Evolutionary conservation across 1,284 basidiomycete genomes (phyloP).

Genomic region (Tilletia horrida): DNA sequence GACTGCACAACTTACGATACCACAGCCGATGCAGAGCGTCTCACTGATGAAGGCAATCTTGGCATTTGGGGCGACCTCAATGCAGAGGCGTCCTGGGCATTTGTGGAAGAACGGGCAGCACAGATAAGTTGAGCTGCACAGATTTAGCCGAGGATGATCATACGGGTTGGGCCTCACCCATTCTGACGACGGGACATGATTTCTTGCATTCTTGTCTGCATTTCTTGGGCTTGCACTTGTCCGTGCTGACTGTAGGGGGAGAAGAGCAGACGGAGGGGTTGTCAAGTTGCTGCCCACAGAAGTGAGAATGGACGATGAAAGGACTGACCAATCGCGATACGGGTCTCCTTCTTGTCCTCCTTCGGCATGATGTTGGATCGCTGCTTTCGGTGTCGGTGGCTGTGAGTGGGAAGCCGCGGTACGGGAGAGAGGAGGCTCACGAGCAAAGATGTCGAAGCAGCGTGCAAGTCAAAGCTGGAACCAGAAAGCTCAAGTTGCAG

Average conservation of each 20-base stretch:
- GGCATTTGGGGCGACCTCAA: slow-evolving; percentile 46
- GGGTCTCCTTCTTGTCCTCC: slow-evolving; percentile 45
- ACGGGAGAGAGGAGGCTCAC: background rate
- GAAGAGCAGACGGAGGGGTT: background rate
- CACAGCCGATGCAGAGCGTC: slow-evolving; percentile 54
- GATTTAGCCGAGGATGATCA: background rate
- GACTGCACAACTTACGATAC: slow-evolving; percentile 34
- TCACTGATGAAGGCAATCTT: slow-evolving; percentile 54
- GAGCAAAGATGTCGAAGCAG: no score
- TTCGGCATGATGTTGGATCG: background rate
- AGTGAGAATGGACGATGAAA: background rate
- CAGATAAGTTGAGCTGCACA: background rate
- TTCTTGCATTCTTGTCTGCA: slow-evolving; percentile 55
- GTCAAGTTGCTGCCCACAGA: background rate
- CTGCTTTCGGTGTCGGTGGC: no score
- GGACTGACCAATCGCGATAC: slow-evolving; percentile 50
- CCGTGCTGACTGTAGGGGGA: slow-evolving; percentile 40
- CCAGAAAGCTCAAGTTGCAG: background rate
- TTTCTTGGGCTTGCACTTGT: slow-evolving; percentile 55
- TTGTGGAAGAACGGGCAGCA: background rate
- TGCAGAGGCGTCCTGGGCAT: slow-evolving; percentile 38
- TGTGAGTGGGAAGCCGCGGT: background rate
- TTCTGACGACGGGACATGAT: slow-evolving; percentile 53
- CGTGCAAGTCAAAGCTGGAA: no score
- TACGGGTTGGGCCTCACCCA: slow-evolving; percentile 35